Percentiles rank a stretch among this genome's conserved stretches.
phyloP scores from a whole-genome alignment of 208 protist species.

The Trypanosoma lewisi region DNA sequence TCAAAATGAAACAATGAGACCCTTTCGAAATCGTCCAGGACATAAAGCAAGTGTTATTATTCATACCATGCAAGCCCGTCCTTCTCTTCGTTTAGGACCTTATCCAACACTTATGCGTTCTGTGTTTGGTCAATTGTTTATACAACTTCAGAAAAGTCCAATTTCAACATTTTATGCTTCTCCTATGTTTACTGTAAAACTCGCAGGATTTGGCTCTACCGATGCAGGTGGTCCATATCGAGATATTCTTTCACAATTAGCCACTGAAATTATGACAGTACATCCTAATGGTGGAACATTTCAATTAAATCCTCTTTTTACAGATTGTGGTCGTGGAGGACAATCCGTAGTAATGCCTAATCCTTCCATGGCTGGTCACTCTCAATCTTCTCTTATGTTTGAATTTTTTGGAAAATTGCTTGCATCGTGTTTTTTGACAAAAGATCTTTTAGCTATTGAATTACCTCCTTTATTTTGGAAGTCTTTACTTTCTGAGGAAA shows the following conservation, averaged over 20 bases:
- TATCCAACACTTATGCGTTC: slow-evolving; percentile 75
- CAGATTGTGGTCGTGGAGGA: slow-evolving; percentile 59
- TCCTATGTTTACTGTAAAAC: slow-evolving; percentile 88
- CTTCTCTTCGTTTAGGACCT: slow-evolving; percentile 47
- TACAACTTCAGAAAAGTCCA: slow-evolving; percentile 69
- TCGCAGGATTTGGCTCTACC: slow-evolving; percentile 86
- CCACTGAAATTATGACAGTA: slow-evolving; percentile 84
- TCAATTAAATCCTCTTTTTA: slow-evolving; percentile 90
- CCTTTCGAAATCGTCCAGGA: slow-evolving; percentile 66
- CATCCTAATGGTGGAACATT: slow-evolving; percentile 77
- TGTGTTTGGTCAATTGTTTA: slow-evolving; percentile 86
- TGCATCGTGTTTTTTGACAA: slow-evolving; percentile 89
- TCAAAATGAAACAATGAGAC: slow-evolving; percentile 76
- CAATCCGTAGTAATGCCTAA: slow-evolving; percentile 78
- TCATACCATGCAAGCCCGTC: slow-evolving; percentile 82
- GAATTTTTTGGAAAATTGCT: slow-evolving; percentile 94
- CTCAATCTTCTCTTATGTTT: slow-evolving; percentile 85
- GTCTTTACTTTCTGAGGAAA: slow-evolving; percentile 72
- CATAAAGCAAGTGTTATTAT: slow-evolving; percentile 77
- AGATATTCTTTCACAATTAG: slow-evolving; percentile 86
- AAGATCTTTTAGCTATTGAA: slow-evolving; percentile 89
- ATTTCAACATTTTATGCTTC: slow-evolving; percentile 78
- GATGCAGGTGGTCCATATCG: slow-evolving; percentile 91
- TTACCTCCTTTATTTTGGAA: slow-evolving; percentile 94
- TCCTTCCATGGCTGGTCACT: slow-evolving; percentile 36